These are phyloP conservation scores for Murraya paniculata DNA, from an alignment of 345 rosid species.

Conservation along the genomic window DNA sequence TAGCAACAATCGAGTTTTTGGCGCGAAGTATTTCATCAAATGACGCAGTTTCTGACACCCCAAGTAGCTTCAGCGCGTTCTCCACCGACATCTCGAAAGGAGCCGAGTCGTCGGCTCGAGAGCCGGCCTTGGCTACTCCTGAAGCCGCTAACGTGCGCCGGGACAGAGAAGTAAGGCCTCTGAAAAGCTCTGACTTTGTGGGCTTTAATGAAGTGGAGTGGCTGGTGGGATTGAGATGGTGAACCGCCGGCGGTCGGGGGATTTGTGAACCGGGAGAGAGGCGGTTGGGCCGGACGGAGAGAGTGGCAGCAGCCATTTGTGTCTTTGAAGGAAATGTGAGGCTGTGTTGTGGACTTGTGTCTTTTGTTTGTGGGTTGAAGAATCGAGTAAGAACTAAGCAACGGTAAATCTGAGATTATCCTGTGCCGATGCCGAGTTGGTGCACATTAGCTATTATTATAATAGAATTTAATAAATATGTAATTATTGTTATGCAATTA, in stretches of 20 bases:
- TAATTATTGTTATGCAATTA: no score
- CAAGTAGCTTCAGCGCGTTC: constrained; percentile 89
- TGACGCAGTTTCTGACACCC: constrained; percentile 81
- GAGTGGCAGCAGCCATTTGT: constrained; percentile 46
- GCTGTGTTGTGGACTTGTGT: not conserved
- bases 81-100: constrained; percentile 96
- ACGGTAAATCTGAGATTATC: not conserved
- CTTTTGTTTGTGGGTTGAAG: not conserved
- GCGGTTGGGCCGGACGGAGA: constrained; percentile 70
- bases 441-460: not conserved
- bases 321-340: constrained; percentile 15
- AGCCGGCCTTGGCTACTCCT: constrained; percentile 48
- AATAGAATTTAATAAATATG: no score
- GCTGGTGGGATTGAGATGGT: constrained; percentile 8
- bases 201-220: constrained; percentile 15
- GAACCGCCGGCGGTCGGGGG: constrained; percentile 28
- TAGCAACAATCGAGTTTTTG: constrained; percentile 69
- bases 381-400: not conserved
- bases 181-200: constrained; percentile 38
- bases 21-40: constrained; percentile 96
- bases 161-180: constrained; percentile 27
- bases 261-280: constrained; percentile 39
- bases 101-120: constrained; percentile 82
- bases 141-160: constrained; percentile 35
- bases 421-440: not conserved